Conservation (phyloP, 352 stramenopile genomes). For the Globisporangium splendens region DNA sequence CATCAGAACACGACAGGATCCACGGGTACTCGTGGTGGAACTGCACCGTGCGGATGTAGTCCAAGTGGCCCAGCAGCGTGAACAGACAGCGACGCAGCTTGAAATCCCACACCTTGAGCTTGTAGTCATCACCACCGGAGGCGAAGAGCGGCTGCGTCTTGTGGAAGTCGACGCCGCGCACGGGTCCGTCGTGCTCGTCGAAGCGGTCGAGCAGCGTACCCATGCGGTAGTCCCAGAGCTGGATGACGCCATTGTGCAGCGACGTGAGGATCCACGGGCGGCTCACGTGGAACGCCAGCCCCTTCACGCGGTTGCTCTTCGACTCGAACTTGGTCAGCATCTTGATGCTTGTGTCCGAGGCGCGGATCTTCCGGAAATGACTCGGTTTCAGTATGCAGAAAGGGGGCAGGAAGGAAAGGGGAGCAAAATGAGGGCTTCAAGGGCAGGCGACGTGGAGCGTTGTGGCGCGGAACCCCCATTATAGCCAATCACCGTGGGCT, state of each 20-base stretch:
- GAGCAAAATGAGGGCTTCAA: background rate
- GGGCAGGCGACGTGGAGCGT: conserved; percentile 10
- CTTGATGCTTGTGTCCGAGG: conserved; percentile 6
- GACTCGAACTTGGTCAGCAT: conserved; percentile 99
- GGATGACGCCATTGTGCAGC: conserved; percentile 98
- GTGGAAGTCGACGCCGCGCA: conserved; percentile 99
- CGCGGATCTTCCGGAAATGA: conserved; percentile 7
- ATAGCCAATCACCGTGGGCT: conserved; percentile 1
- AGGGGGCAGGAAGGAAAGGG: background rate
- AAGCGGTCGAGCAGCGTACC: conserved; percentile 99
- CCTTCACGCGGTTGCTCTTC: conserved; percentile 99
- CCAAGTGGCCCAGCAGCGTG: conserved; percentile 97
- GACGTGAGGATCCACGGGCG: conserved; percentile 99
- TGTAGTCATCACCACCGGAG: conserved; percentile 99
- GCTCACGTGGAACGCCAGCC: conserved; percentile 97
- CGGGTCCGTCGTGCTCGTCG: conserved; percentile 99
- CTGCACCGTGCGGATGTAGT: conserved; percentile 99
- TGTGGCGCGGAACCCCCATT: background rate
- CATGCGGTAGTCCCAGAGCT: conserved; percentile 99
- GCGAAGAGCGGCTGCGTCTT: conserved; percentile 97
- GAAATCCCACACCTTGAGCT: conserved; percentile 99
- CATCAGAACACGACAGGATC: conserved; percentile 97
- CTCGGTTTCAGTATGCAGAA: conserved; percentile 1
- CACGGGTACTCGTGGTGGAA: conserved; percentile 99
- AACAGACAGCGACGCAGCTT: conserved; percentile 98